Evolutionary conservation across 306 rosid genomes (phyloP), one percentile per base, ranked within the genome.

Genomic region (Prunus padus): DNA sequence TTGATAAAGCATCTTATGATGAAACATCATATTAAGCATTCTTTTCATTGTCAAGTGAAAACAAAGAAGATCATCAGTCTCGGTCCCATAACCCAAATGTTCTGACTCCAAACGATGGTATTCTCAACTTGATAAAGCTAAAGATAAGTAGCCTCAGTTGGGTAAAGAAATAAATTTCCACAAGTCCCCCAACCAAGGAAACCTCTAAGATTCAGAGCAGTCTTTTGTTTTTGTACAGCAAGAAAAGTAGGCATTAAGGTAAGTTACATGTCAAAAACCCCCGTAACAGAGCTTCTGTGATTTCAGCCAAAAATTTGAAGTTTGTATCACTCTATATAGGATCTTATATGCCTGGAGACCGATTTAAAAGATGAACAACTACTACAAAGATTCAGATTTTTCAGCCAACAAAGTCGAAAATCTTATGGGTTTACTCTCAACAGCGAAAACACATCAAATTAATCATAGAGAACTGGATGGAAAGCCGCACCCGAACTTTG

Each of bases 301-400:
- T 50, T 71, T 79, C 47, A 69, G n/a, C 42, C 18, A 59, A 33
- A 40, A 13, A 26, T 8, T 31, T 45, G 14, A 45, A 45, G 22
- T 19, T n/a, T 70, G n/a, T 18, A 9, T 46, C 72, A 49, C 73
- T 37, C n/a, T 19, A 59, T 22, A 63, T 46, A 64, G 20, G 61
- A 63, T 51, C 67, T 50, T 68, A 50, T 75, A 55, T 25, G 19
- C 45, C 25, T 33, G 54, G 33, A 56, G 65, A 31, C 65, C n/a
- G 63, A 74, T 42, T 74, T n/a, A 67, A 64, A n/a, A 55, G 2
- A 77, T 73, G 69, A 82, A 69, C 18, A 23, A 44, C 73, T 46
- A 52, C 54, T 16, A 51, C 26, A 40, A 66, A 63, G 73, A 40
- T 65, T 57, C 68, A 59, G 23, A 18, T 8, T 63, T 50, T 64